Evolutionary conservation across 1,284 basidiomycete species (phyloP).

Genomic region (Ceratobasidium sp.): DNA sequence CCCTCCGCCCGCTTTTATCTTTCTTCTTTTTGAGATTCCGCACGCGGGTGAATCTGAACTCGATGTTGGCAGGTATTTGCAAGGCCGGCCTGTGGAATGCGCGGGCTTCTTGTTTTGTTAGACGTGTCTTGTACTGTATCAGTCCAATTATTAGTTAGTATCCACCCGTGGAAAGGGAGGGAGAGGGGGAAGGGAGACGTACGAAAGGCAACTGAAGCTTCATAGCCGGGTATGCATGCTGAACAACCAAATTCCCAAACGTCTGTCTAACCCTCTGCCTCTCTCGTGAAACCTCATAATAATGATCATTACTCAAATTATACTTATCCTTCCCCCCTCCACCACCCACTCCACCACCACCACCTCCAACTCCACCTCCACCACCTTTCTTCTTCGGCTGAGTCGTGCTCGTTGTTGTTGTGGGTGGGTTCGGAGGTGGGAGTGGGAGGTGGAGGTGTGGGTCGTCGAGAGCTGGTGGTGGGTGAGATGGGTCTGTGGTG

Average conservation of each 20-base stretch:
- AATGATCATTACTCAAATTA: conserved; percentile 96
- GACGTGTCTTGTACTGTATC: conserved; percentile 89
- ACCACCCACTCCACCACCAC: conserved; percentile 68
- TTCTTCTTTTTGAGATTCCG: conserved; percentile 95
- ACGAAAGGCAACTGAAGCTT: conserved; percentile 96
- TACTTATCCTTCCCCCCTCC: conserved; percentile 74
- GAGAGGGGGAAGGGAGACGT: conserved; percentile 55
- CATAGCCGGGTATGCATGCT: conserved; percentile 96
- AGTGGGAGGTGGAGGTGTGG: conserved; percentile 51
- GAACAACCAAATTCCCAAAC: conserved; percentile 94
- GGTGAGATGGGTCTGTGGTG: background rate
- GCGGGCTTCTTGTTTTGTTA: conserved; percentile 93
- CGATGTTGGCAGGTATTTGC: conserved; percentile 94
- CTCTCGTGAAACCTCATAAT: conserved; percentile 94
- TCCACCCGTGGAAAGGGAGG: background rate
- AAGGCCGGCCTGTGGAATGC: conserved; percentile 95
- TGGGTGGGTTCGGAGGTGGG: conserved; percentile 48
- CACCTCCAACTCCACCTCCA: no score
- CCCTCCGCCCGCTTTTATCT: conserved; percentile 87
- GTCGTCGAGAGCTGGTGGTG: conserved; percentile 45
- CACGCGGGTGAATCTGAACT: conserved; percentile 90
- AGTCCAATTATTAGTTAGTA: background rate
- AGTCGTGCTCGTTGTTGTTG: no score
- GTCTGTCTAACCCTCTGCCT: conserved; percentile 95
- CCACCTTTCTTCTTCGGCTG: no score